phyloP scores from a whole-genome alignment of 2,329 filamentous ascomycete species.

The Berkeleyomyces basicola region DNA sequence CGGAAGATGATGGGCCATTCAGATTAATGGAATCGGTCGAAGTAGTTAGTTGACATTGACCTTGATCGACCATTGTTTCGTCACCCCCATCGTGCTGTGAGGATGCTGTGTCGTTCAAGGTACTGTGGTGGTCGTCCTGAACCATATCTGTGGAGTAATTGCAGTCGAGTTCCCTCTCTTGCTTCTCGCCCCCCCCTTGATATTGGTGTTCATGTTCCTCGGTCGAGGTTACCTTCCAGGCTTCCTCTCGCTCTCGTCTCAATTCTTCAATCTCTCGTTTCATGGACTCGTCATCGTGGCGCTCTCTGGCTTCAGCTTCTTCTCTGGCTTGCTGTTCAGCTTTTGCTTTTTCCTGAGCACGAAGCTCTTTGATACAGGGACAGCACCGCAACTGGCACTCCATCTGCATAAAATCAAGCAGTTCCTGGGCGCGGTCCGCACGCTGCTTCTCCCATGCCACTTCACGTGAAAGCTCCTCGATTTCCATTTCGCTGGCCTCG shows the following conservation, averaged over 20 bases:
- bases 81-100: too few relatives aligned
- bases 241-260: constrained; percentile 5
- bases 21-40: neutral
- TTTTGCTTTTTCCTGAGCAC: constrained; percentile 1
- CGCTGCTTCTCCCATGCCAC: constrained; percentile 44
- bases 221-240: neutral
- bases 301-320: neutral
- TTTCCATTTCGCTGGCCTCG: constrained; percentile 38
- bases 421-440: constrained; percentile 52
- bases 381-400: constrained; percentile 57
- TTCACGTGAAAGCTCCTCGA: constrained; percentile 36
- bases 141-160: neutral
- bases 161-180: neutral
- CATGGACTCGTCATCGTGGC: constrained; percentile 3
- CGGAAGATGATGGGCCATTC: neutral
- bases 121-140: too few relatives aligned
- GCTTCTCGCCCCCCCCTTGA: neutral
- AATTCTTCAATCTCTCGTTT: constrained; percentile 15
- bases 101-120: too few relatives aligned
- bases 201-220: neutral
- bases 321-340: neutral
- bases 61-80: too few relatives aligned
- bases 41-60: too few relatives aligned
- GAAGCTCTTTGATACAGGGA: constrained; percentile 19
- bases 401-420: constrained; percentile 58